Conservation (phyloP, 495 filamentous ascomycete genomes). For the Trichoderma reesei region DNA sequence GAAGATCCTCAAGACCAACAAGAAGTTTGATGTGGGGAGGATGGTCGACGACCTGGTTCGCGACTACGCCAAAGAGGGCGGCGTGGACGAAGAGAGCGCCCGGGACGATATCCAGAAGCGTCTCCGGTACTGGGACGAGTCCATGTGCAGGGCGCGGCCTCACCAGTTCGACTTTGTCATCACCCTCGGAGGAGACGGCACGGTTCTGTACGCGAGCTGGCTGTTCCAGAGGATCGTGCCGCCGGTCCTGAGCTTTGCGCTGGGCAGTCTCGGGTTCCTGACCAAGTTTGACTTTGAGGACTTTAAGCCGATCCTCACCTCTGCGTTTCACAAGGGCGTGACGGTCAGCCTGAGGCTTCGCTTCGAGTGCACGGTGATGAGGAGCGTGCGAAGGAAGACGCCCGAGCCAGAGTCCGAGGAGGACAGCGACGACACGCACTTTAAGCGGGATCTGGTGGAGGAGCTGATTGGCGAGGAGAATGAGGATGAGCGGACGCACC, state of each 20-base stretch:
- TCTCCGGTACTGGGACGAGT: constrained; percentile 72
- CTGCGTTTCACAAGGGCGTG: constrained; percentile 72
- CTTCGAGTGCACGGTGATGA: constrained; percentile 94
- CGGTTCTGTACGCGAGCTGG: constrained; percentile 92
- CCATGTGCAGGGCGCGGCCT: constrained; percentile 64
- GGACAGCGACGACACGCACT: constrained; percentile 19
- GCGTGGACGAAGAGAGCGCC: constrained; percentile 23
- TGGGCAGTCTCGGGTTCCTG: constrained; percentile 88
- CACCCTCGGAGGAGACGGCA: constrained; percentile 93
- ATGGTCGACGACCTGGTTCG: constrained; percentile 39
- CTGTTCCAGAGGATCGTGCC: constrained; percentile 95
- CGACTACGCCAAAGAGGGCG: constrained; percentile 21
- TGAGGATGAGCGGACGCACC: constrained; percentile 71
- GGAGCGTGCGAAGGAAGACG: constrained; percentile 49
- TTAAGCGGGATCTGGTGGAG: constrained; percentile 65
- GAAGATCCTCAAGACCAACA: constrained; percentile 55
- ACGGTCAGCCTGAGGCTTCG: constrained; percentile 78
- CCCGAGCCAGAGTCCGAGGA: constrained; percentile 16
- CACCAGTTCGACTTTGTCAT: constrained; percentile 90
- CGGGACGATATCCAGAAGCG: constrained; percentile 47
- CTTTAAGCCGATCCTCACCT: constrained; percentile 57
- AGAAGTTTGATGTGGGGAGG: constrained; percentile 57
- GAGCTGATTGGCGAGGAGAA: constrained; percentile 78
- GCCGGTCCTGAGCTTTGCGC: constrained; percentile 80
- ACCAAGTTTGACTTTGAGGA: constrained; percentile 89